Percentiles rank a stretch among this genome's conserved stretches.
Evolutionary conservation across 805 yeast genomes (phyloP).

Genomic region (Hanseniaspora pseudoguilliermondii): DNA sequence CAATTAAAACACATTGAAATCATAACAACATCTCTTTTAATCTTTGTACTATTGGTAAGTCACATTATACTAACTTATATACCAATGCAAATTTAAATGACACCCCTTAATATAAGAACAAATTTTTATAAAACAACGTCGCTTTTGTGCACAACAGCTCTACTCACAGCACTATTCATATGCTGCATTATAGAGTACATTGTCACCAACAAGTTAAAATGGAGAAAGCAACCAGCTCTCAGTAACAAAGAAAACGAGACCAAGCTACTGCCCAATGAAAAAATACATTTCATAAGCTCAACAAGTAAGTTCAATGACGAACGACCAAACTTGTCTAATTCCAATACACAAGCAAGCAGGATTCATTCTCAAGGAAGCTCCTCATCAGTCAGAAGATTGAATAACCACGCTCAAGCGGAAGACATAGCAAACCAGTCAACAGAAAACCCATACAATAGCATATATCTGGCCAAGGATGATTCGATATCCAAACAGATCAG

Average conservation of each 20-base stretch:
- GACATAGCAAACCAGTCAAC: constrained; percentile 9
- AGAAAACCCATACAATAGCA: constrained; percentile 24
- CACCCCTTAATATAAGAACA: background rate
- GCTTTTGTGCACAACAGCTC: constrained; percentile 17
- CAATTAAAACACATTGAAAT: too few relatives aligned
- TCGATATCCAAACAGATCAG: constrained; percentile 11
- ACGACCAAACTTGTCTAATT: constrained; percentile 6
- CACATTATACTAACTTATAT: too few relatives aligned
- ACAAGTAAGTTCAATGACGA: constrained; percentile 10
- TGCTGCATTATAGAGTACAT: constrained; percentile 25
- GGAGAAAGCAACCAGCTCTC: constrained; percentile 23
- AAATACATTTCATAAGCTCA: constrained; percentile 10
- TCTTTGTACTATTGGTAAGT: too few relatives aligned
- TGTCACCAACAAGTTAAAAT: constrained; percentile 20
- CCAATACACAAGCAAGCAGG: constrained; percentile 15
- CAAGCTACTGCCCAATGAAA: constrained; percentile 14
- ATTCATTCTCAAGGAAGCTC: constrained; percentile 2
- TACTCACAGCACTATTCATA: constrained; percentile 21
- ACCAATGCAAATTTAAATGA: background rate
- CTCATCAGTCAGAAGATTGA: constrained; percentile 1
- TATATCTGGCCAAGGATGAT: constrained; percentile 15
- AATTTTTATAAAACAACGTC: constrained; percentile 3
- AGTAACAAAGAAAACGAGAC: constrained; percentile 16
- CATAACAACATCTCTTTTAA: too few relatives aligned
- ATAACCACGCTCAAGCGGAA: background rate